Evolutionary conservation across 164 flowering plant genomes (phyloP), one percentile per base, ranked within the genome.

Genomic region (Aristolochia fimbriata): DNA sequence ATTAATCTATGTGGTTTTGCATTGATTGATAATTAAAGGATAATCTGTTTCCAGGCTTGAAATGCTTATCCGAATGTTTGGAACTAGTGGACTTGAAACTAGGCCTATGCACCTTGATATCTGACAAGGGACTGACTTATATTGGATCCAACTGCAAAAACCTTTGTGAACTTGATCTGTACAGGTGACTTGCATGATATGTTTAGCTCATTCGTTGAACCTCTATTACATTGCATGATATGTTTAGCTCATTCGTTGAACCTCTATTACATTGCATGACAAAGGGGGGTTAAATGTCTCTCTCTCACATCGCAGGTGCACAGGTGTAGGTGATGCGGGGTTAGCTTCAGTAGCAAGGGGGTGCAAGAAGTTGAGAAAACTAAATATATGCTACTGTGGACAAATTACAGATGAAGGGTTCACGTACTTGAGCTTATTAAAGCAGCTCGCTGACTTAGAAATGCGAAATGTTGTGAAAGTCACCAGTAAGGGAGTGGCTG

Each of bases 81-180:
- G 66, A 73, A 62, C 81, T 87, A 15, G 4, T 19, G 30, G 62
- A 63, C 70, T 70, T 85, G 66, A 87, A 83, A 61, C 63, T 87
- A 57, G 95, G 87, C 31, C 77, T 83, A 21, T 87, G 95, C 59
- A 52, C 60, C 20, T 70, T 75, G 57, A 67, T 87, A 62, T 68
- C 91, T 1, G 81, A 79, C 65, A 70, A 73, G 64, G 95, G 95
- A 43, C 61, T 87, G 66, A 55, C 51, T 11, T 57, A 71, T 61
- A 76, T 87, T 51, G 91, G 82, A 52, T 70, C 77, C 23, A 74
- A 71, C 56, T 85, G 84, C 77, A 20, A 58, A 55, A 74, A 76
- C 65, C 71, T 87, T 41, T 61, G 33, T 20, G 86, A 83, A 68
- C 84, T 87, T 25, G 95, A 87, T 76, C 68, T 87, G 25, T 87